Evolutionary conservation across 2,329 filamentous ascomycete genomes (phyloP), one percentile per base, ranked within the genome.

Genomic region (Tolypocladium pustulatum): DNA sequence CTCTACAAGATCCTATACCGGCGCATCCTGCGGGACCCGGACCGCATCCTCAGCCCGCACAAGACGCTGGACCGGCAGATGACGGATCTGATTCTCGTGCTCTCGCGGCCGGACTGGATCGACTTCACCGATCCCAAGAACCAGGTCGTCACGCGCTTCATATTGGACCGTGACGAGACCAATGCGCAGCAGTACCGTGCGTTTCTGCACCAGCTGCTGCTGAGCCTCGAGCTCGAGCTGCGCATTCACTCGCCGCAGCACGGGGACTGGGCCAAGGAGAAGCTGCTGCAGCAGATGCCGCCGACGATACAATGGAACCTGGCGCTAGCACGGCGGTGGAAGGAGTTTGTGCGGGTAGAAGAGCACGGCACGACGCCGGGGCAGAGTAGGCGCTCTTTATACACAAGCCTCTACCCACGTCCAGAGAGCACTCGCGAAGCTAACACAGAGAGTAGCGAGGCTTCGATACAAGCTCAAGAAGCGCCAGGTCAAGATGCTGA

Each of bases 171-270:
- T 15, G 76, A 78, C 58, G 76, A 79, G 40, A 75, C 76, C 22
- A 85, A 86, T 63, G 75, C 79, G 53, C 72, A 76, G 22, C 78
- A 80, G 60, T 88, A 87, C 65, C 79, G 81, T 60, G 80, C 79
- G 32, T 91, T 91, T 73, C 90, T 89, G 69, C 87, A 90, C 68
- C 88, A 91, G 71, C 73, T 91, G n/a, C 76, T 91, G 3, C 79
- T 91, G 49, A 87, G 86, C 62, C 77, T 89, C 55, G 88, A 91
- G 70, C 76, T 91, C 6, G 84, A 89, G 66, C 71, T 88, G 59
- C 82, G 88, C 43, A 88, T 91, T 64, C 82, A 87, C 65, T 85
- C 82, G 1, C 75, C 74, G 32, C 74, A 80, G 55, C 85, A 89
- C 68, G 74, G 76, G n/a, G 82, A 83, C 32, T 80, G 78, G 72